Conservation (phyloP, 306 rosid species). For the Hippophae gyantsensis region DNA sequence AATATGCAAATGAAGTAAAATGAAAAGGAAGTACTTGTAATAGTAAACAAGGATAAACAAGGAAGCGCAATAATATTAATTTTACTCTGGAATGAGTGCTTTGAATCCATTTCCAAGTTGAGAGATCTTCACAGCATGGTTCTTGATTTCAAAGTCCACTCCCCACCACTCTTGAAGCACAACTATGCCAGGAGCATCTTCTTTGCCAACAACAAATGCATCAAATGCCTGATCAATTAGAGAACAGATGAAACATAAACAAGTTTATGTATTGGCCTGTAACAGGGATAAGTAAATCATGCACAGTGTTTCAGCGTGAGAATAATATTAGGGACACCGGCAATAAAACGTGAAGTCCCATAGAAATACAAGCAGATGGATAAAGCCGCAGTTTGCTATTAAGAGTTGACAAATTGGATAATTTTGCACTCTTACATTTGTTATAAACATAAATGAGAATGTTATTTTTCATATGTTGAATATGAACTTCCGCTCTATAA, state of each 20-base stretch:
- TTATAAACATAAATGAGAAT: no score
- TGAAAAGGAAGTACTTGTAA: background rate
- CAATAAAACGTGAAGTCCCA: background rate
- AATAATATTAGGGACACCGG: background rate
- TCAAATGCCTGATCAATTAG: constrained; percentile 50
- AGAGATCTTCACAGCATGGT: constrained; percentile 71
- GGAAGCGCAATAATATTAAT: background rate
- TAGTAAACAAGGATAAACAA: background rate
- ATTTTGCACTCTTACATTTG: background rate
- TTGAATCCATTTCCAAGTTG: constrained; percentile 64
- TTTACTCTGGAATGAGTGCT: constrained; percentile 94
- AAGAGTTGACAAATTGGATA: background rate
- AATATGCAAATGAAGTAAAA: constrained; percentile 6
- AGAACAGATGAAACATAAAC: constrained; percentile 10
- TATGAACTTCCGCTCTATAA: background rate
- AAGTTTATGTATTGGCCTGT: constrained; percentile 6
- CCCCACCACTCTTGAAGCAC: constrained; percentile 97
- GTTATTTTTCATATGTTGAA: no score
- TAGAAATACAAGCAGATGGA: constrained; percentile 4
- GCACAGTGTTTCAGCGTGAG: background rate
- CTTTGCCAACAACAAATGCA: constrained; percentile 74
- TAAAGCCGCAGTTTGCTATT: background rate
- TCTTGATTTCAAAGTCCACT: constrained; percentile 71
- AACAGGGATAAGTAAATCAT: background rate
- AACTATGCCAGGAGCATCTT: constrained; percentile 81